Evolutionary conservation across 2,329 filamentous ascomycete species (phyloP).

Genomic region (Macrophomina pseudophaseolina): DNA sequence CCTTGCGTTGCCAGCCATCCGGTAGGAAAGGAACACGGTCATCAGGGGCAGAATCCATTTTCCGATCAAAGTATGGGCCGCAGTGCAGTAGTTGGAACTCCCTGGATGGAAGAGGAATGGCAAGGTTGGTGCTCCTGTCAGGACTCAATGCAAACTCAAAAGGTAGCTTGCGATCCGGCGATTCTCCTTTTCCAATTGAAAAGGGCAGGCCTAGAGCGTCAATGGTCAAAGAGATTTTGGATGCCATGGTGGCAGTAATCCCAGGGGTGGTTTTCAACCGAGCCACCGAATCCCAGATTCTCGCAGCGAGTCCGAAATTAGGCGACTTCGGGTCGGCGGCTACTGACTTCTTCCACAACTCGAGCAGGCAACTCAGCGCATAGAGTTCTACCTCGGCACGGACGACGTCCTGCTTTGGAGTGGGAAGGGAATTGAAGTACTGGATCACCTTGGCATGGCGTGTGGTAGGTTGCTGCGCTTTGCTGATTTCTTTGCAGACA

Average conservation of each 20-base stretch:
- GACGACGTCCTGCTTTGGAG: constrained; percentile 46
- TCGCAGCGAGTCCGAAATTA: constrained; percentile 50
- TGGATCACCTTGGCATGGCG: constrained; percentile 57
- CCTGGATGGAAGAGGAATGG: constrained; percentile 48
- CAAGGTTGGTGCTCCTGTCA: constrained; percentile 36
- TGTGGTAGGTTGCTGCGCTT: constrained; percentile 48
- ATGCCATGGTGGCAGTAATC: constrained; percentile 50
- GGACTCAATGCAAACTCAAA: constrained; percentile 44
- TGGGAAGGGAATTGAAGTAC: constrained; percentile 52
- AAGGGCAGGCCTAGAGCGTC: constrained; percentile 47
- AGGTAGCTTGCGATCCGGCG: constrained; percentile 48
- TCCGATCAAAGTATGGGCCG: constrained; percentile 77
- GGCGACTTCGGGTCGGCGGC: constrained; percentile 35
- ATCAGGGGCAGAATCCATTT: constrained; percentile 71
- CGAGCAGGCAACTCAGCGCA: constrained; percentile 55
- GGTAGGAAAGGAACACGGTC: constrained; percentile 73
- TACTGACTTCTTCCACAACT: constrained; percentile 50
- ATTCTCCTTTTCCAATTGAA: constrained; percentile 37
- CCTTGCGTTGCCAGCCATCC: constrained; percentile 76
- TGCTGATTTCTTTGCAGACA: constrained; percentile 52
- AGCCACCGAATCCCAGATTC: constrained; percentile 53
- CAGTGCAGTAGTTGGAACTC: constrained; percentile 72
- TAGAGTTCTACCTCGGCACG: constrained; percentile 56
- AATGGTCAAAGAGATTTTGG: constrained; percentile 43
- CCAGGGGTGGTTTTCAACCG: constrained; percentile 45